These are phyloP conservation scores for Podaxis sp. DNA, from an alignment of 768 basidiomycete genomes.

Conservation along the genomic window DNA sequence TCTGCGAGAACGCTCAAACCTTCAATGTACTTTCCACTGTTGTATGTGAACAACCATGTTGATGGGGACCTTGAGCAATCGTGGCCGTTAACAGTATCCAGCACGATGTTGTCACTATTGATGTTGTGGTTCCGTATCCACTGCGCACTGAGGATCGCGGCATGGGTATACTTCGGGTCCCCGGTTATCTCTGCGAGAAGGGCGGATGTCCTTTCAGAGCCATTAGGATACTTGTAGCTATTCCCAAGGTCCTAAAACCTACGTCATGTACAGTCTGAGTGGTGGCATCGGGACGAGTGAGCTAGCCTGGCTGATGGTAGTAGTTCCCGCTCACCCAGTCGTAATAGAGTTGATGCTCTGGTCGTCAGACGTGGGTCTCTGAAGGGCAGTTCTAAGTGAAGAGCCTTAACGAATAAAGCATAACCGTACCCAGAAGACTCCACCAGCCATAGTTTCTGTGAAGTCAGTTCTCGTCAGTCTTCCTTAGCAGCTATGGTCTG, in stretches of 20 bases:
- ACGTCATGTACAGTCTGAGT: constrained; percentile 40
- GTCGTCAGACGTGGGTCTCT: constrained; percentile 46
- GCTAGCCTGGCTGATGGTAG: not conserved
- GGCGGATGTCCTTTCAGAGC: constrained; percentile 40
- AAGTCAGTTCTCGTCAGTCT: not conserved
- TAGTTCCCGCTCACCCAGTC: constrained; percentile 38
- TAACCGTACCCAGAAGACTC: constrained; percentile 51
- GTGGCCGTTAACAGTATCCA: constrained; percentile 46
- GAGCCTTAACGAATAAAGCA: not conserved
- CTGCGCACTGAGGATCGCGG: constrained; percentile 44
- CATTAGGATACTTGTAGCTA: not conserved
- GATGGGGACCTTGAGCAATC: constrained; percentile 48
- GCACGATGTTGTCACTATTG: constrained; percentile 38
- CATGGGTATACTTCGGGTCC: constrained; percentile 43
- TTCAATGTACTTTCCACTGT: constrained; percentile 54
- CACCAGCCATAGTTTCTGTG: constrained; percentile 49
- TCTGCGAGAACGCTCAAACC: constrained; percentile 45
- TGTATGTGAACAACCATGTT: constrained; percentile 53
- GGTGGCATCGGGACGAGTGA: not conserved
- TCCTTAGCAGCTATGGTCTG: not conserved
- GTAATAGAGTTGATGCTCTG: constrained; percentile 48
- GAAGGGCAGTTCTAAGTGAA: not conserved
- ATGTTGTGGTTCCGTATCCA: constrained; percentile 51
- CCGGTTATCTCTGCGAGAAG: constrained; percentile 46
- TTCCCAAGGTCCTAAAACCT: constrained; percentile 14